Percentiles rank a stretch among this genome's conserved stretches.
These are phyloP conservation scores for Gracilariopsis chorda DNA, from an alignment of 23 red algal genomes.

Conservation along the genomic window DNA sequence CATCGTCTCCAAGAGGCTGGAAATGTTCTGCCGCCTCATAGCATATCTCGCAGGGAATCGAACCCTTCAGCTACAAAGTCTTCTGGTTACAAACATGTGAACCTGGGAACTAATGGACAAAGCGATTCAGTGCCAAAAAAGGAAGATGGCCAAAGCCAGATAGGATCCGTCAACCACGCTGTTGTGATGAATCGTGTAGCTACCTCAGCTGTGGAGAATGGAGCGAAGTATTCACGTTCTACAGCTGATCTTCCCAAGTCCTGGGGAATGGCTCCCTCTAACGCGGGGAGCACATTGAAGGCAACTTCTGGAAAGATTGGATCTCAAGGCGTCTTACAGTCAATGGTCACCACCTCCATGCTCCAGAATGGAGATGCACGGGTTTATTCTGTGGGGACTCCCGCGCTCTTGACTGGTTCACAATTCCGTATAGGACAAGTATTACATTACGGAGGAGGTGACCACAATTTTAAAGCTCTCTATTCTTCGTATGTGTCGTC, in stretches of 20 bases:
- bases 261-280: too few relatives aligned
- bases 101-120: neutral
- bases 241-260: neutral
- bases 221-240: neutral
- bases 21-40: conserved; percentile 11
- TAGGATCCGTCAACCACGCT: neutral
- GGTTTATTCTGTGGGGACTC: neutral
- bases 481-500: too few relatives aligned
- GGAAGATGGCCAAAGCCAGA: neutral
- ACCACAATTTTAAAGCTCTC: too few relatives aligned
- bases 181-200: neutral
- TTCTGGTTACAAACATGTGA: neutral
- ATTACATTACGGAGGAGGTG: neutral
- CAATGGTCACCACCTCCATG: neutral
- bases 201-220: neutral
- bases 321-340: neutral
- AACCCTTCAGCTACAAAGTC: neutral
- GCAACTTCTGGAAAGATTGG: neutral
- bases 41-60: neutral
- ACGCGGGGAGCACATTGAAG: neutral
- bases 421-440: neutral
- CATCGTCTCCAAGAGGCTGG: neutral
- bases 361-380: neutral
- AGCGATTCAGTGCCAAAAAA: neutral
- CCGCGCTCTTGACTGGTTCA: neutral